Conservation (phyloP, 768 basidiomycete species). For the Boletales sp. region DNA sequence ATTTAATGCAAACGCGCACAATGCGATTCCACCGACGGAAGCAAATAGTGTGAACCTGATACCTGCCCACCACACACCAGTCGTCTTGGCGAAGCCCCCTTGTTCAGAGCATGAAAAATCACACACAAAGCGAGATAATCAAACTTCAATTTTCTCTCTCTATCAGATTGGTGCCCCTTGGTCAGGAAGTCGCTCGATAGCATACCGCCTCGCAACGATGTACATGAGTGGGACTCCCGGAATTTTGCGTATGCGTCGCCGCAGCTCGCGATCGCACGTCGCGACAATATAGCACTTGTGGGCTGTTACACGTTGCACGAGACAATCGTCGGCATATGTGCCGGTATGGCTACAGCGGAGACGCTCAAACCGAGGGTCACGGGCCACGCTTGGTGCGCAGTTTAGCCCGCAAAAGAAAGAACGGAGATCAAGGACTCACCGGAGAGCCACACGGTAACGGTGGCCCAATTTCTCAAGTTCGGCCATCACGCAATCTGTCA, state of each 20-base stretch:
- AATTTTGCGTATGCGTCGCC: conserved; percentile 86
- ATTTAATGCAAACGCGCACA: neutral
- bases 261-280: conserved; percentile 93
- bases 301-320: conserved; percentile 91
- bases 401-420: conserved; percentile 2
- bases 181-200: conserved; percentile 93
- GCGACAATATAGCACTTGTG: conserved; percentile 98
- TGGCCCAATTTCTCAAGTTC: conserved; percentile 98
- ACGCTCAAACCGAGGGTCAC: conserved; percentile 95
- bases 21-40: neutral
- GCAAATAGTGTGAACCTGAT: neutral
- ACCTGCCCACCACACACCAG: neutral
- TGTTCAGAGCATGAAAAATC: neutral
- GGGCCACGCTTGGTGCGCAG: conserved; percentile 71
- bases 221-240: conserved; percentile 97
- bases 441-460: conserved; percentile 88
- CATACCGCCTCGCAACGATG: conserved; percentile 87
- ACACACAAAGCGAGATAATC: neutral
- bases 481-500: conserved; percentile 99
- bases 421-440: conserved; percentile 47
- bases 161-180: conserved; percentile 72
- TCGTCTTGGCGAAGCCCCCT: neutral
- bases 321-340: conserved; percentile 99
- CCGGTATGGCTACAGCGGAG: conserved; percentile 89
- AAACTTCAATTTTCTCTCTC: neutral